A percentile compares a stretch with the other conserved stretches of the same genome.
phyloP scores from a whole-genome alignment of 768 basidiomycete species.

The Mycena vitilis region DNA sequence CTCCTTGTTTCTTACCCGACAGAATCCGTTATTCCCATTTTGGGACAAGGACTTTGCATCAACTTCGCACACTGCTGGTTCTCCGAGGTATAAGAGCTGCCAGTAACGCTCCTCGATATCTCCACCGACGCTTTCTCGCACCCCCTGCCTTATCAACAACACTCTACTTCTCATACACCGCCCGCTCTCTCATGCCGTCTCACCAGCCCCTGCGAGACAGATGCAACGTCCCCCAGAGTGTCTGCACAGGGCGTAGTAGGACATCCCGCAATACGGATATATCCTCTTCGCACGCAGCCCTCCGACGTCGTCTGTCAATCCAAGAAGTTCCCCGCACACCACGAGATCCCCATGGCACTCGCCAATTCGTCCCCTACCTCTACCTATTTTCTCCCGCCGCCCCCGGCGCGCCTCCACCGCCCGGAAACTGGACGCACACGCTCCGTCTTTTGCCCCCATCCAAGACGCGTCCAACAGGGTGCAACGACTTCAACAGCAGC shows the following conservation, averaged over 20 bases:
- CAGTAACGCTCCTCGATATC: too few species aligned
- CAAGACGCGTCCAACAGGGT: slow-evolving; percentile 15
- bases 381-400: slow-evolving; percentile 17
- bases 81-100: slow-evolving; percentile 8
- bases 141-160: not conserved
- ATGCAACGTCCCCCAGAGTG: not conserved
- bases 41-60: slow-evolving; percentile 3
- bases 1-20: slow-evolving; percentile 12
- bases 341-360: slow-evolving; percentile 7
- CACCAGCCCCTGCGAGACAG: slow-evolving; percentile 9
- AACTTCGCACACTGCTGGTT: not conserved
- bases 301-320: not conserved
- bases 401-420: not conserved
- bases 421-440: slow-evolving; percentile 32
- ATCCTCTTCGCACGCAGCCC: not conserved
- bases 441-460: slow-evolving; percentile 32
- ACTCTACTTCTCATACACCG: not conserved
- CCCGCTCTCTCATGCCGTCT: not conserved
- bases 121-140: too few species aligned
- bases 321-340: slow-evolving; percentile 15
- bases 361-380: slow-evolving; percentile 33
- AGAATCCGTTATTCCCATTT: not conserved
- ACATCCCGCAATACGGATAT: not conserved
- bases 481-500: not conserved
- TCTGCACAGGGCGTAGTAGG: not conserved